Conservation (phyloP, 2,329 filamentous ascomycete species). For the Coniochaeta prunicola region DNA sequence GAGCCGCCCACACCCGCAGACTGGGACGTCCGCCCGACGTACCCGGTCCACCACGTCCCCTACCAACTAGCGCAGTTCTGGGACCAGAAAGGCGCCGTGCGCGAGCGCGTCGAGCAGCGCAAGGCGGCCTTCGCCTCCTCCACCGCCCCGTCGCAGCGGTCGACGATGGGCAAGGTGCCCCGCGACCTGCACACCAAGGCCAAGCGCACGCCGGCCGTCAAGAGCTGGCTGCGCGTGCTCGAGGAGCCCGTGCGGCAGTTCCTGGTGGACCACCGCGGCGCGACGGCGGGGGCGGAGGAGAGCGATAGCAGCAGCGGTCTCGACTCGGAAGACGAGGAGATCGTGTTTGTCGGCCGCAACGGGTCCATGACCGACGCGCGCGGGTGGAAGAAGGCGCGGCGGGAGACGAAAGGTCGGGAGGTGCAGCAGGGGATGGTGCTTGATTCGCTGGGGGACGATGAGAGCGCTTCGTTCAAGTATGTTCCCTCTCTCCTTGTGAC, state of each 20-base stretch:
- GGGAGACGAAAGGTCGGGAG: conserved; percentile 35
- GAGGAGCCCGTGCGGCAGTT: conserved; percentile 80
- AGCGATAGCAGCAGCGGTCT: conserved; percentile 31
- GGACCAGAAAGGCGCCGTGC: conserved; percentile 48
- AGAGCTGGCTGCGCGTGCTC: conserved; percentile 71
- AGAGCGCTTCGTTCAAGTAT: conserved; percentile 74
- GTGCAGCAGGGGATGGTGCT: conserved; percentile 61
- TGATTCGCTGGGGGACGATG: conserved; percentile 68
- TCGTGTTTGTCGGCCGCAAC: conserved; percentile 76
- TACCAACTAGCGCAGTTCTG: conserved; percentile 86
- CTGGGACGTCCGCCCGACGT: conserved; percentile 75
- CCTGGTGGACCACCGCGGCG: conserved; percentile 42
- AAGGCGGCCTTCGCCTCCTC: conserved; percentile 10
- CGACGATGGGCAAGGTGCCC: conserved; percentile 53
- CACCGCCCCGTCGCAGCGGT: background rate
- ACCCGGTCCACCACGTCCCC: conserved; percentile 68
- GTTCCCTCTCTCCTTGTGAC: conserved; percentile 24
- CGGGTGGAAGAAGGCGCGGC: conserved; percentile 42
- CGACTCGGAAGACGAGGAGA: conserved; percentile 69
- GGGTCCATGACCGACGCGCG: conserved; percentile 47
- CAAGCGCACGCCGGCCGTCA: conserved; percentile 73
- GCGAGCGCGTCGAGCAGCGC: conserved; percentile 42
- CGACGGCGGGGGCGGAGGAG: conserved; percentile 8
- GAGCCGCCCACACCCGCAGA: conserved; percentile 76
- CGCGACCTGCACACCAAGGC: conserved; percentile 73